Evolutionary conservation across 352 stramenopile species (phyloP).

Genomic region (Aphanomyces stellatus): DNA sequence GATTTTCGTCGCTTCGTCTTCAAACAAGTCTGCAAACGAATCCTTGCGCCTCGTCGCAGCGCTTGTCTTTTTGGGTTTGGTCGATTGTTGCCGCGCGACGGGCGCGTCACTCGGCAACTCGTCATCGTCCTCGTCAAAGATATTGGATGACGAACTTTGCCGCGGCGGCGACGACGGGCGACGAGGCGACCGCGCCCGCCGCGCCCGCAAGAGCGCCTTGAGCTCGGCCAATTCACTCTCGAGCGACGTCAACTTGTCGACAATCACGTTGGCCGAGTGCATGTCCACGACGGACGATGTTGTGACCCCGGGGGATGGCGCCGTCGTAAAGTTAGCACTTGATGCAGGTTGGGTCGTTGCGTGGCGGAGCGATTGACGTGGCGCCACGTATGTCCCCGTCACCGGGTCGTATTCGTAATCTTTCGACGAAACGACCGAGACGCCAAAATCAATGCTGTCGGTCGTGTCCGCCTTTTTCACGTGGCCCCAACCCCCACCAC

Average conservation of each 20-base stretch:
- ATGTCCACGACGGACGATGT: neutral
- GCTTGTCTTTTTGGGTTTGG: neutral
- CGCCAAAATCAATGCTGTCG: neutral
- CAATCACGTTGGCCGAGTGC: neutral
- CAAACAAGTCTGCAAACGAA: slow-evolving; percentile 5
- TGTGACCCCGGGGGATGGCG: neutral
- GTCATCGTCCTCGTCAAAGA: slow-evolving; percentile 4
- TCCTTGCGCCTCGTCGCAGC: neutral
- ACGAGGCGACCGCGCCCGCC: neutral
- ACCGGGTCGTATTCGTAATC: slow-evolving; percentile 7
- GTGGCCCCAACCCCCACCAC: too few species aligned
- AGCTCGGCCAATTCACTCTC: slow-evolving; percentile 4
- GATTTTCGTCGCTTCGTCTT: neutral
- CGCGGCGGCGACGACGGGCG: neutral
- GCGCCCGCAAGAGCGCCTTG: neutral
- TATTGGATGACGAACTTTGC: neutral
- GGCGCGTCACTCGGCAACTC: too few species aligned
- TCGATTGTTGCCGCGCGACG: neutral
- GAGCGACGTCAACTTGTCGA: slow-evolving; percentile 2
- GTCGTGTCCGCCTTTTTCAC: too few species aligned
- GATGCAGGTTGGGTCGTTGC: neutral
- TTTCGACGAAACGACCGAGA: neutral
- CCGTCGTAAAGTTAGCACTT: neutral
- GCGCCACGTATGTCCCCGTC: neutral
- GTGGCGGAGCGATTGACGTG: neutral